Evolutionary conservation across 192 early-diverging fungal species (phyloP).

Genomic region (Entomortierella parvispora): DNA sequence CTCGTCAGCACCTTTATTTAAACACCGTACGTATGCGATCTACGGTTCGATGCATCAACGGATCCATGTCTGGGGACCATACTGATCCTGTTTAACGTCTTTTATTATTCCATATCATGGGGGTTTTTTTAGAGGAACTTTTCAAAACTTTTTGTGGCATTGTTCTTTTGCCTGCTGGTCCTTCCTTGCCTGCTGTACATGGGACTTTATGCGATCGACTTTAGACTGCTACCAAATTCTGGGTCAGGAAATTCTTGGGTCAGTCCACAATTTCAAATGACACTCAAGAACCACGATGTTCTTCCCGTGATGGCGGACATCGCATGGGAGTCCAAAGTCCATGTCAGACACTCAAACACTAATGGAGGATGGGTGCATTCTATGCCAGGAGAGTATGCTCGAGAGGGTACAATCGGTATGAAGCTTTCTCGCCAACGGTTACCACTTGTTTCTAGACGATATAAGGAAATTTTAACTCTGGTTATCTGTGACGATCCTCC

Average conservation of each 20-base stretch:
- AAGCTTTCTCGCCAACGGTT: too few relatives aligned
- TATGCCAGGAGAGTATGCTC: conserved; percentile 12
- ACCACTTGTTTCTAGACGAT: too few relatives aligned
- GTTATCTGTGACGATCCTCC: too few relatives aligned
- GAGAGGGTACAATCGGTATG: conserved; percentile 9
- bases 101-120: background rate
- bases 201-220: conserved; percentile 87
- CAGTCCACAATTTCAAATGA: conserved; percentile 85
- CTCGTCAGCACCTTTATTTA: conserved; percentile 73
- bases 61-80: too few relatives aligned
- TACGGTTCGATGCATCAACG: too few relatives aligned
- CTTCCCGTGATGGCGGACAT: conserved; percentile 50
- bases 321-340: conserved; percentile 66
- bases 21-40: conserved; percentile 56
- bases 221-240: conserved; percentile 73
- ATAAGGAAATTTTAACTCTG: too few relatives aligned
- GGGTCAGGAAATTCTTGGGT: conserved; percentile 92
- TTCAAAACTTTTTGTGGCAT: conserved; percentile 78
- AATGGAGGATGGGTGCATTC: conserved; percentile 81
- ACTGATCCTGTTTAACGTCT: too few relatives aligned
- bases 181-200: conserved; percentile 83
- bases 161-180: conserved; percentile 84
- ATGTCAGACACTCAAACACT: conserved; percentile 72
- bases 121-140: conserved; percentile 22
- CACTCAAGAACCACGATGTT: conserved; percentile 72